Evolutionary conservation across 2,329 filamentous ascomycete genomes (phyloP), one percentile per base, ranked within the genome.

Genomic region (Xylariales sp.): DNA sequence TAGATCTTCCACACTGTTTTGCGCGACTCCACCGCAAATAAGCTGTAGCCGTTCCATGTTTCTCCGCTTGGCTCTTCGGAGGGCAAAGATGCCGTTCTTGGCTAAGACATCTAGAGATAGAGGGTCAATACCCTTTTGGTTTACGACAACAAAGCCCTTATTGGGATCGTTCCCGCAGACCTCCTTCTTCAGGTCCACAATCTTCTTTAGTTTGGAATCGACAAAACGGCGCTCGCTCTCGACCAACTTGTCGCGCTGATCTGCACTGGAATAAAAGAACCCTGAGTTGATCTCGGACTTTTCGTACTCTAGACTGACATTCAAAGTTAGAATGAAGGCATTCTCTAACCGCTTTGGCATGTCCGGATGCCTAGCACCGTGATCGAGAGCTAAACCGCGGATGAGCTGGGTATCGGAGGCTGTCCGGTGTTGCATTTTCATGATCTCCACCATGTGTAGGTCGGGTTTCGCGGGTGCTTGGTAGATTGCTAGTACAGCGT

Each of bases 391-490:
- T 66, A 99, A 86, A 68, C 96, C 96, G 72, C 92, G 90, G 80
- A 99, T 97, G 67, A 99, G 89, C 81, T 97, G 94, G 65, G 96
- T 99, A 81, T 99, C 96, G 39, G 96, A 93, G 67, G 95, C 94
- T 60, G 93, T 94, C 75, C 95, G 92, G 84, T 99, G 96, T 84
- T 99, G 96, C 95, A 99, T 98, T 81, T 97, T 98, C 96, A 99
- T 99, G 76, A 99, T 98, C 83, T 99, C 96, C 73, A 99, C 88
- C 96, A 99, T 99, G 85, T 98, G 95, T 77, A 99, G 83, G 82
- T 99, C 96, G 64, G 97, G 97, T 84, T 98, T 98, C 70, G 89
- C 90, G 32, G 93, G 93, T 18, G 93, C 85, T 80, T 94, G 88
- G 85, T 97, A 94, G 80, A 99, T 99, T 72, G 96, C 89, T 65